Evolutionary conservation across 352 stramenopile species (phyloP), one percentile per base, ranked within the genome.

Genomic region (Globisporangium abappressorium): DNA sequence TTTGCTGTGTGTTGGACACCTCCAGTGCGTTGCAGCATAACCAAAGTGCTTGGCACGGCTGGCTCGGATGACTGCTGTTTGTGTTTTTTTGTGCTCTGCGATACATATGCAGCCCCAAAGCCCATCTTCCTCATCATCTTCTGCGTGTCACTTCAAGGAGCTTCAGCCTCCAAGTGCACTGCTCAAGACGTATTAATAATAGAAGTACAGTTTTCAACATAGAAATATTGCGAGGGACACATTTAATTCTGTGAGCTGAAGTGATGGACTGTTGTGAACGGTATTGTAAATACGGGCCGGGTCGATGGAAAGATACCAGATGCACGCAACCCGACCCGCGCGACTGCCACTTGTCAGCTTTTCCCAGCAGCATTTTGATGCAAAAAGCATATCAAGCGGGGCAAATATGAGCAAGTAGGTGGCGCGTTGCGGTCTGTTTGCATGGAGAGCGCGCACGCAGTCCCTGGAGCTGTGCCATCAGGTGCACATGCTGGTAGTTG

Each of bases 401-500:
- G 26, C 41, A 54, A 65, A 41, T 56, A 65, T 65, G 59, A 65
- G 24, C 59, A 65, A 65, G 59, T 65, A 34, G 41, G 59, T 57
- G 28, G 7, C 28, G 53, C 14, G 14, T 2, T 43, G 55, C 28
- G 55, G 36, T 60, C 28, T 60, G 28, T 20, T 49, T 49, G 7
- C 15, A 9, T 49, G 15, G 20, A n/a, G 4, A 15, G 6, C 34
- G 9, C 7, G 18, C 41, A 6, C 5, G 41, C 41, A n/a, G 41
- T 15, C 38, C 6, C 26, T 20, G 18, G 12, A 2, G 4, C 4
- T 9, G 30, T 6, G 8, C 2, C 33, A 3, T 46, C 15, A 11
- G 1, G 28, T 2, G 20, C 55, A 9, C n/a, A 1, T 15, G 22
- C 55, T 60, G 6, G 7, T 28, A 18, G 20, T n/a, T 2, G 0